phyloP scores from a whole-genome alignment of 1,284 basidiomycete genomes.

The Ustilago bromivora region DNA sequence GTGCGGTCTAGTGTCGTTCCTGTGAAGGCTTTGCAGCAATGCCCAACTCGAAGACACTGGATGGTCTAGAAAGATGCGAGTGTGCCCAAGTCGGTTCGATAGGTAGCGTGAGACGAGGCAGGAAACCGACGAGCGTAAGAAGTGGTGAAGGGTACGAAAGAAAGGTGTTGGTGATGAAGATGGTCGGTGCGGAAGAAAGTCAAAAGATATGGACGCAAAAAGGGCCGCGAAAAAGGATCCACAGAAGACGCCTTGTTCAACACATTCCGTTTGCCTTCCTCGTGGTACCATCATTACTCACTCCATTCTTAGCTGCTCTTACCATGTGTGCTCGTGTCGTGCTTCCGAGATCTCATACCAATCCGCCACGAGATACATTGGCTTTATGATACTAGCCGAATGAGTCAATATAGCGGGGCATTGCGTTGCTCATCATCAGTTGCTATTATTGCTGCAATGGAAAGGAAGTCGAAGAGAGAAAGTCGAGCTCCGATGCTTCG shows the following conservation, averaged over 20 bases:
- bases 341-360: neutral
- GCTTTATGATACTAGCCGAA: too few species aligned
- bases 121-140: neutral
- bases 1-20: neutral
- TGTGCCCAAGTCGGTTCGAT: too few species aligned
- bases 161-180: neutral
- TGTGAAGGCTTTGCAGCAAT: neutral
- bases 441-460: neutral
- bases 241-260: neutral
- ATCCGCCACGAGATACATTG: too few species aligned
- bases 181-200: neutral
- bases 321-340: neutral
- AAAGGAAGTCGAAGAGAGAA: neutral
- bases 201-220: neutral
- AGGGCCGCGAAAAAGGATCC: slow-evolving; percentile 2
- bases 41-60: neutral
- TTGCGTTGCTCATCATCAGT: too few species aligned
- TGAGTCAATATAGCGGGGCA: too few species aligned
- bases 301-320: neutral
- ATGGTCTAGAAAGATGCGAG: neutral
- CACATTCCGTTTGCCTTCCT: neutral
- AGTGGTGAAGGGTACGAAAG: neutral
- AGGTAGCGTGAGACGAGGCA: neutral
- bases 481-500: slow-evolving; percentile 11
- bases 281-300: neutral